A percentile compares a stretch with the other conserved stretches of the same genome.
These are phyloP conservation scores for Alternaria atra DNA, from an alignment of 2,329 filamentous ascomycete species.

Conservation along the genomic window DNA sequence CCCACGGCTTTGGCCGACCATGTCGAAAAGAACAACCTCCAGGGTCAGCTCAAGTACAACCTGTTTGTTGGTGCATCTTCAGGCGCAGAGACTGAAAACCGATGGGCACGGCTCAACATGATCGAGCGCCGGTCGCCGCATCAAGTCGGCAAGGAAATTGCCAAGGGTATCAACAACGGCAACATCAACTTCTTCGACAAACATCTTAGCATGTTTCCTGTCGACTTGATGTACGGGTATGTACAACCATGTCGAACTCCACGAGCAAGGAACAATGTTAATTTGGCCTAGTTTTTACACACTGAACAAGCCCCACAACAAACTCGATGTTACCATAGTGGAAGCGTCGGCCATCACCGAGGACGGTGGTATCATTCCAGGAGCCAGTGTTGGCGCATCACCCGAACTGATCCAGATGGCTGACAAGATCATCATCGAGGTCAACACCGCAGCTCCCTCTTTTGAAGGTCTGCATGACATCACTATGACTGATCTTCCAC, in stretches of 20 bases:
- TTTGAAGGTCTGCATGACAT: constrained; percentile 90
- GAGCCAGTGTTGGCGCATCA: constrained; percentile 83
- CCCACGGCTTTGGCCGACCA: constrained; percentile 86
- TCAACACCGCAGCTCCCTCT: constrained; percentile 85
- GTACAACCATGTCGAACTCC: constrained; percentile 30
- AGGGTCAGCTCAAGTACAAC: constrained; percentile 85
- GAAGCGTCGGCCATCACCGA: constrained; percentile 88
- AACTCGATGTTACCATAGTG: constrained; percentile 82
- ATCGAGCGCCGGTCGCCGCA: constrained; percentile 85
- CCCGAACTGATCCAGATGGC: constrained; percentile 90
- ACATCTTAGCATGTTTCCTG: constrained; percentile 90
- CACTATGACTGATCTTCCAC: constrained; percentile 85
- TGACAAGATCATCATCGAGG: constrained; percentile 91
- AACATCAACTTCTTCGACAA: constrained; percentile 94
- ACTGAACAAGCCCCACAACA: constrained; percentile 76
- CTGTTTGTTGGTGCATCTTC: constrained; percentile 91
- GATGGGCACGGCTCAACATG: constrained; percentile 91
- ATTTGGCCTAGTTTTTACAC: constrained; percentile 73
- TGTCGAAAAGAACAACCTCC: constrained; percentile 84
- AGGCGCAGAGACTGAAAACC: constrained; percentile 88
- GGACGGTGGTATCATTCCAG: constrained; percentile 87
- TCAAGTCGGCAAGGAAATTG: constrained; percentile 89
- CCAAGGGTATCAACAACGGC: constrained; percentile 89
- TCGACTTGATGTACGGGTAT: constrained; percentile 77
- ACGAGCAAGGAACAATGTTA: constrained; percentile 10